A percentile compares a stretch with the other conserved stretches of the same genome.
phyloP scores from a whole-genome alignment of 768 basidiomycete genomes.

The Mycena belliarum region DNA sequence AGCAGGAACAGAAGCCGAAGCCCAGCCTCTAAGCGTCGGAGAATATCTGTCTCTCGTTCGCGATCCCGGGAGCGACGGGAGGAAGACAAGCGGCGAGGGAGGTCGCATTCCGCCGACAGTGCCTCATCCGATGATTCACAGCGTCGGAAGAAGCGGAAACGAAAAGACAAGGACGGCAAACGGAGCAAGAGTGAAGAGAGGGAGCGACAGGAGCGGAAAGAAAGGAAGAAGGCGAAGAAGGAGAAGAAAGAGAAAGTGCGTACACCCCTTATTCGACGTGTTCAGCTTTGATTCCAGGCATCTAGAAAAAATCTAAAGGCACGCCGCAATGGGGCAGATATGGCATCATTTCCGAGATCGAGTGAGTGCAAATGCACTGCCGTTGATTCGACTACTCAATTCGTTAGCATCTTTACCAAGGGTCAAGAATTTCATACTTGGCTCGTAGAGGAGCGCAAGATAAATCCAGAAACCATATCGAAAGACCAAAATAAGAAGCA shows the following conservation, averaged over 20 bases:
- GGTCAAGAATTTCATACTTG: conserved; percentile 87
- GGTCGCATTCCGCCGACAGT: conserved; percentile 42
- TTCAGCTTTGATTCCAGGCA: background rate
- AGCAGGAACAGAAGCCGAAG: conserved; percentile 34
- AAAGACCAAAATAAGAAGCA: conserved; percentile 88
- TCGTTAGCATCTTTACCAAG: conserved; percentile 75
- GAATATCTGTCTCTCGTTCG: conserved; percentile 29
- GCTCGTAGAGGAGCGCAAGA: conserved; percentile 89
- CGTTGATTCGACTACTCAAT: background rate
- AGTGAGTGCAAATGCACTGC: conserved; percentile 54
- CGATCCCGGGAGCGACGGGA: conserved; percentile 31
- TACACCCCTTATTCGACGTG: conserved; percentile 9
- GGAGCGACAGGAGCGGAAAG: conserved; percentile 45
- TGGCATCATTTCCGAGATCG: conserved; percentile 81
- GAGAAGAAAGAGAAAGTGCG: conserved; percentile 65
- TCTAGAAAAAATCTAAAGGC: conserved; percentile 55
- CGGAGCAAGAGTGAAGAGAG: conserved; percentile 36
- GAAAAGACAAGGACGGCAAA: conserved; percentile 44
- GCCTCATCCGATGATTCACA: conserved; percentile 43
- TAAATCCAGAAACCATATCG: conserved; percentile 86
- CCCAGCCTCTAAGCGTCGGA: conserved; percentile 32
- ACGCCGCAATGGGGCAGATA: conserved; percentile 87
- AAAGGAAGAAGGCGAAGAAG: conserved; percentile 65
- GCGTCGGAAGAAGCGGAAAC: conserved; percentile 47
- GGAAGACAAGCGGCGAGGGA: conserved; percentile 30